Percentiles rank a stretch among this genome's conserved stretches.
These are phyloP conservation scores for Posidonia australis DNA, from an alignment of 106 monocot genomes.

Conservation along the genomic window DNA sequence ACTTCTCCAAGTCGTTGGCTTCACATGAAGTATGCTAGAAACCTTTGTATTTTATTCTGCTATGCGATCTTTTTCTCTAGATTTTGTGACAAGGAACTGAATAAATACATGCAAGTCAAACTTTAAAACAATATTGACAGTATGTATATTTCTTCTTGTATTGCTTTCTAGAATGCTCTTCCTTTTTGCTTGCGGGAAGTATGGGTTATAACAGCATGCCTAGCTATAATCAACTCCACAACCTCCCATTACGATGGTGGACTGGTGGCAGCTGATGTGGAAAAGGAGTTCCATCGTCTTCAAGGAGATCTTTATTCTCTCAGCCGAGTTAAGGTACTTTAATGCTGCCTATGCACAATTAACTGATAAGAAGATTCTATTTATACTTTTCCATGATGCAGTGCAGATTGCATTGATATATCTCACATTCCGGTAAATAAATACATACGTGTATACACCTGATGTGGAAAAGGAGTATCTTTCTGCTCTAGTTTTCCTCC, in stretches of 20 bases:
- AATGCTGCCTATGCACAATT: too few species aligned
- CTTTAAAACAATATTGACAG: not conserved
- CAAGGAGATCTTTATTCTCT: constrained; percentile 96
- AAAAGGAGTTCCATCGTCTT: constrained; percentile 82
- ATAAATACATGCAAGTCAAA: not conserved
- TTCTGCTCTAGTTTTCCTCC: too few species aligned
- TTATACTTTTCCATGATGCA: too few species aligned
- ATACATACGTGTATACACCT: too few species aligned
- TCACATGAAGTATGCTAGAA: constrained; percentile 59
- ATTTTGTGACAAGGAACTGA: not conserved
- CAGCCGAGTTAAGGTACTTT: constrained; percentile 64
- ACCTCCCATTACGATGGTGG: constrained; percentile 37
- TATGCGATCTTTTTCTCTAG: too few species aligned
- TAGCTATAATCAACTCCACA: constrained; percentile 64
- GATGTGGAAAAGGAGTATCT: too few species aligned
- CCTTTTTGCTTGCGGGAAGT: constrained; percentile 97
- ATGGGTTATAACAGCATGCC: constrained; percentile 84
- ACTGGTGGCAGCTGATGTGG: constrained; percentile 44
- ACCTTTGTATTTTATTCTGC: not conserved
- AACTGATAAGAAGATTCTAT: not conserved
- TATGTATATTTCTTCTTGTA: not conserved
- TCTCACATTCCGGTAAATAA: too few species aligned
- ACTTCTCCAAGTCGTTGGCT: constrained; percentile 77
- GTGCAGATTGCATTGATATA: too few species aligned
- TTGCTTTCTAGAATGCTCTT: constrained; percentile 48